These are phyloP conservation scores for Gaertneriomyces semiglobifer DNA, from an alignment of 192 early-diverging fungal species.

Conservation along the genomic window DNA sequence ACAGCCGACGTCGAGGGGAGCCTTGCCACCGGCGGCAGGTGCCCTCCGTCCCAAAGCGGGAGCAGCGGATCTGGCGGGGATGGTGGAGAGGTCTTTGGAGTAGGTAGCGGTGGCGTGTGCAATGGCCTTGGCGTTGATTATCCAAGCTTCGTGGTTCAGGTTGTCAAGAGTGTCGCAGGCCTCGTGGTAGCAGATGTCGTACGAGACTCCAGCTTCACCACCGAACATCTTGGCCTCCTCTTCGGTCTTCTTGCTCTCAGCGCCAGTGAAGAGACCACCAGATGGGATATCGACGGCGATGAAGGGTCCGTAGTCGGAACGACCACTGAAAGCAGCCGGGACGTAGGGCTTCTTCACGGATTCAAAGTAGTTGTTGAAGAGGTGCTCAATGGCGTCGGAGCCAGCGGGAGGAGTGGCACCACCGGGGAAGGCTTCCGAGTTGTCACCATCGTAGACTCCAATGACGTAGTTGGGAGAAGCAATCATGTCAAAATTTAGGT, in stretches of 20 bases:
- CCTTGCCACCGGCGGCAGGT: too few relatives aligned
- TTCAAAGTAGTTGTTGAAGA: slow-evolving; percentile 35
- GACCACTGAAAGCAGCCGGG: slow-evolving; percentile 33
- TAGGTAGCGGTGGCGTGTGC: background rate
- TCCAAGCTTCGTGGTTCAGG: slow-evolving; percentile 9
- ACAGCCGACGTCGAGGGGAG: too few relatives aligned
- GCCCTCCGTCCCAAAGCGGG: too few relatives aligned
- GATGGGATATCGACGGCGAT: slow-evolving; percentile 33
- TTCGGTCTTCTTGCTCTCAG: slow-evolving; percentile 33
- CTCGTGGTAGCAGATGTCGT: slow-evolving; percentile 45
- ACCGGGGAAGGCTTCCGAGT: slow-evolving; percentile 6
- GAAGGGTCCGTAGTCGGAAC: slow-evolving; percentile 40
- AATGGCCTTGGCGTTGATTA: background rate
- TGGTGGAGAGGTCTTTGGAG: background rate
- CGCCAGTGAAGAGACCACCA: slow-evolving; percentile 43
- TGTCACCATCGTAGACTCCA: slow-evolving; percentile 35
- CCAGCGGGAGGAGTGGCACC: background rate
- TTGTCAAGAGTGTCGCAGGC: slow-evolving; percentile 36
- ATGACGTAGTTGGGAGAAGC: slow-evolving; percentile 47
- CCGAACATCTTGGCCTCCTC: slow-evolving; percentile 33
- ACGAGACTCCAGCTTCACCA: slow-evolving; percentile 35
- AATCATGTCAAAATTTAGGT: slow-evolving; percentile 46
- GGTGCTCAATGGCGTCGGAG: slow-evolving; percentile 14
- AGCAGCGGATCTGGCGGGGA: background rate
- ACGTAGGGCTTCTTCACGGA: slow-evolving; percentile 16